Percentiles rank a stretch among this genome's conserved stretches.
phyloP scores from a whole-genome alignment of 306 rosid genomes.

The Rosa rugosa region DNA sequence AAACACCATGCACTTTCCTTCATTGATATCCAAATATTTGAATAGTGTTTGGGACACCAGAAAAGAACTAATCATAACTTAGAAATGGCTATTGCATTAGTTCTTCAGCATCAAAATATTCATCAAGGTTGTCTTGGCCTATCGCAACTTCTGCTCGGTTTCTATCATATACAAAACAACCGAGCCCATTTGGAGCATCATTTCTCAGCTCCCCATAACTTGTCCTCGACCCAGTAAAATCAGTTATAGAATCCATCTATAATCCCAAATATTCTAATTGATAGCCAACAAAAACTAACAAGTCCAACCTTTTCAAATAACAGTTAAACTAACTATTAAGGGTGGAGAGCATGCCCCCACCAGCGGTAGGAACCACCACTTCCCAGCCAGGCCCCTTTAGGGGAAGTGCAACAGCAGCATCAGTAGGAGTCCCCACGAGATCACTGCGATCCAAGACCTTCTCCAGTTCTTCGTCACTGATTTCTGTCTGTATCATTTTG shows the following conservation, averaged over 20 bases:
- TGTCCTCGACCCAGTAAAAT: not conserved
- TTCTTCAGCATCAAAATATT: not conserved
- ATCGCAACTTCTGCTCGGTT: constrained; percentile 2
- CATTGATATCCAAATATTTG: too few relatives aligned
- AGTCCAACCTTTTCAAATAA: not conserved
- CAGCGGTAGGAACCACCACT: constrained; percentile 73
- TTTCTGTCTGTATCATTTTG: constrained; percentile 68
- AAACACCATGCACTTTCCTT: too few relatives aligned
- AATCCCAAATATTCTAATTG: not conserved
- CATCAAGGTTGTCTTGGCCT: constrained; percentile 1
- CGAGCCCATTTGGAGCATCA: constrained; percentile 17
- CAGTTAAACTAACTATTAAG: constrained; percentile 53
- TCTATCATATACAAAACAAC: constrained; percentile 36
- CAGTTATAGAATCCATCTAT: constrained; percentile 6
- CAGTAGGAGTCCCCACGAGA: constrained; percentile 28
- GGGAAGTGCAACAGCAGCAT: constrained; percentile 33
- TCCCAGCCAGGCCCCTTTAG: constrained; percentile 98
- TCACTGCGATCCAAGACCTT: constrained; percentile 83
- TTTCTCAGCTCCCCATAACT: not conserved
- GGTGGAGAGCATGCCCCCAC: constrained; percentile 85
- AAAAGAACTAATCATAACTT: not conserved
- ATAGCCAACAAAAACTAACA: constrained; percentile 2
- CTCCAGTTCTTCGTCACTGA: constrained; percentile 67
- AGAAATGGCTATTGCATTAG: not conserved
- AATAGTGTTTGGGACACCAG: not conserved